Evolutionary conservation across 176 grass and related monocot species (phyloP).

Genomic region (Cenchrus purpureus): DNA sequence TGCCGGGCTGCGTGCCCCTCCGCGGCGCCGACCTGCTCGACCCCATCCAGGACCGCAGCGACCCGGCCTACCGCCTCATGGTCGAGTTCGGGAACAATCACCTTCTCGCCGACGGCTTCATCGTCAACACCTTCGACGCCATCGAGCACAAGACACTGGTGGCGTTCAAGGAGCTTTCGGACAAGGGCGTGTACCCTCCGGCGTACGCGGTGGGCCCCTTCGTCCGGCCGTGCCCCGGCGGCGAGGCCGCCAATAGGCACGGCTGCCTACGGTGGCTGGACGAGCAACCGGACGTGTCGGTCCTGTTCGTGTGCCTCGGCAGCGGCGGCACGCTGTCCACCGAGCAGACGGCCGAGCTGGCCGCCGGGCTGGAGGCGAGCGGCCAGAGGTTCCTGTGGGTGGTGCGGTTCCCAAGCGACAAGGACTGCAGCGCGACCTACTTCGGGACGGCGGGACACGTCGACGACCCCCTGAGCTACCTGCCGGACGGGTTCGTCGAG

Average conservation of each 20-base stretch:
- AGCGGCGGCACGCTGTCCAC: slow-evolving; percentile 61
- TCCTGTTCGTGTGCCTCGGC: slow-evolving; percentile 66
- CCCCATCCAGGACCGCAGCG: slow-evolving; percentile 16
- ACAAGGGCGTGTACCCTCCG: slow-evolving; percentile 42
- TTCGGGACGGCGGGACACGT: not conserved
- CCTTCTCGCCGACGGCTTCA: slow-evolving; percentile 45
- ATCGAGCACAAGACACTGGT: slow-evolving; percentile 47
- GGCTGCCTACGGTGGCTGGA: slow-evolving; percentile 72
- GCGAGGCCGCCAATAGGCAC: not conserved
- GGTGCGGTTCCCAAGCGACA: slow-evolving; percentile 47
- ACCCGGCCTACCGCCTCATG: slow-evolving; percentile 17
- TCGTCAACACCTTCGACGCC: slow-evolving; percentile 55
- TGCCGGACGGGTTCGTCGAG: slow-evolving; percentile 45
- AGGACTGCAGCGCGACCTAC: slow-evolving; percentile 21
- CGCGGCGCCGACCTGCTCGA: slow-evolving; percentile 37
- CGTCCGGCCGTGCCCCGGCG: slow-evolving; percentile 24
- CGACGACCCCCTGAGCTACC: slow-evolving; percentile 26
- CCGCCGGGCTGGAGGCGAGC: slow-evolving; percentile 64
- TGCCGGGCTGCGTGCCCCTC: slow-evolving; percentile 53
- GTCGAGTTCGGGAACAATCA: not conserved
- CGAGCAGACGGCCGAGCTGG: slow-evolving; percentile 55
- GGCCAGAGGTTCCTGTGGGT: slow-evolving; percentile 74
- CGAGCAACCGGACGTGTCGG: slow-evolving; percentile 58
- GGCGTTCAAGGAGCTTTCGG: slow-evolving; percentile 40
- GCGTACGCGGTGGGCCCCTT: slow-evolving; percentile 60